Base-by-base conservation (phyloP, 2,329 filamentous ascomycete species). In the Penicillium sp. region DNA sequence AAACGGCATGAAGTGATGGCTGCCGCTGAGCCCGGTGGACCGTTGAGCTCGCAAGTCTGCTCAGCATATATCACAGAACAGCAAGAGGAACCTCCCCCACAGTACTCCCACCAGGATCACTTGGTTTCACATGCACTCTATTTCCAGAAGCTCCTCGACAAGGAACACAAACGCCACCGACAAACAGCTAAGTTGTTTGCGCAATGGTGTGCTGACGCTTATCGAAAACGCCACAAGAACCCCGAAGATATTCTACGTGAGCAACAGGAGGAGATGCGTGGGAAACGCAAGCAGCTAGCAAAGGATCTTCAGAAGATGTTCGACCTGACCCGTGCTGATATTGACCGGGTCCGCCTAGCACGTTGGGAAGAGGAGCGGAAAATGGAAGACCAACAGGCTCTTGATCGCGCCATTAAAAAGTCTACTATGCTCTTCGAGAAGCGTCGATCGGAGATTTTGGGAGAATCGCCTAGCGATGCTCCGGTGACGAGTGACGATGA, bases 21-120 rank as follows among this genome's bases (percentile, higher is more conserved):
- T 46, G 92, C 91, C 61, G 85, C 85, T 4, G 81, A 89, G 66
- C 84, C 86, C 5, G 92, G 92, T 16, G 90, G 91, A 2, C 71
- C 92, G 4, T 79, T 97, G 29, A 91, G 88, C 49, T 77, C 81
- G 52, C 85, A 86, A 57, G 81, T 82, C 57, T 93, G 89, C 69
- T 87, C 86, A 2, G 76, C 88, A 24, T 94, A 89, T 64, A 81
- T 86, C 18, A 89, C 89, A 0, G 89, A 94, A 60, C 79, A 85
- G 13, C 81, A 82, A 57, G 86, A 90, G 55, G 89, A 95, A 65
- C 89, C 89, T 0, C 83, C 85, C 0, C 82, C 83, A 50, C 90
- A 94, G 67, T 97, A 90, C 79, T 86, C 89, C n/a, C 92, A 95
- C 64, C 83, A 85, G 68, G 92, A 97, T 68, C 90, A 97, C 69